Evolutionary conservation across 306 rosid genomes (phyloP).

Genomic region (Vigna unguiculata): DNA sequence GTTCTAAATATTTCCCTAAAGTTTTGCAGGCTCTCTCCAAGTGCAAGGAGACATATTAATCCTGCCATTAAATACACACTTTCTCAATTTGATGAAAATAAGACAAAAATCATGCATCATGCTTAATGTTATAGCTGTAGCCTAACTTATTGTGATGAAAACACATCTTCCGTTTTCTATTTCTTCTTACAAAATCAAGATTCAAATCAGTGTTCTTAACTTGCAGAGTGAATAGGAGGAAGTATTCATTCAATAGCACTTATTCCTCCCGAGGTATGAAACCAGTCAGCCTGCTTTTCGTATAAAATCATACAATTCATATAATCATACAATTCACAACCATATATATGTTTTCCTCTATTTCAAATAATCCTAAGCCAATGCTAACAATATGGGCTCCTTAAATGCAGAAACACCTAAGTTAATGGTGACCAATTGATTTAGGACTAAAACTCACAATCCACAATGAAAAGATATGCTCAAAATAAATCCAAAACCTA

Average conservation of each 20-base stretch:
- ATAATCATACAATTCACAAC: background rate
- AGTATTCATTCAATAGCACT: background rate
- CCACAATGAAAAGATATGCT: conserved; percentile 3
- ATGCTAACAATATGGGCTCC: conserved; percentile 19
- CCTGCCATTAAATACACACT: background rate
- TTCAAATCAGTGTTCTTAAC: background rate
- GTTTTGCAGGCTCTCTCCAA: conserved; percentile 1
- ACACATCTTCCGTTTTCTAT: conserved; percentile 1
- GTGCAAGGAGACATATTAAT: background rate
- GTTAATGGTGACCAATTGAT: conserved; percentile 4
- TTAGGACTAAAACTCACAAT: conserved; percentile 32
- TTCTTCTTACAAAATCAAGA: background rate
- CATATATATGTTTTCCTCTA: background rate
- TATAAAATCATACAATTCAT: conserved; percentile 1
- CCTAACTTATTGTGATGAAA: background rate
- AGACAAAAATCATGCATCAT: background rate
- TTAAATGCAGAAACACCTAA: conserved; percentile 32
- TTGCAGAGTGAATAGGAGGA: background rate
- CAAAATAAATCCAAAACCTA: conserved; percentile 12
- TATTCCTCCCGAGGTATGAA: background rate
- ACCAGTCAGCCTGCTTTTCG: background rate
- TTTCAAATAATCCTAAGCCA: conserved; percentile 17
- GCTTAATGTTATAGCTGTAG: background rate
- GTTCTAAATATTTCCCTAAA: background rate
- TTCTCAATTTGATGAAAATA: background rate